Percentiles rank a stretch among this genome's conserved stretches.
Conservation (phyloP, 352 stramenopile species). For the Phytophthora multivora region DNA sequence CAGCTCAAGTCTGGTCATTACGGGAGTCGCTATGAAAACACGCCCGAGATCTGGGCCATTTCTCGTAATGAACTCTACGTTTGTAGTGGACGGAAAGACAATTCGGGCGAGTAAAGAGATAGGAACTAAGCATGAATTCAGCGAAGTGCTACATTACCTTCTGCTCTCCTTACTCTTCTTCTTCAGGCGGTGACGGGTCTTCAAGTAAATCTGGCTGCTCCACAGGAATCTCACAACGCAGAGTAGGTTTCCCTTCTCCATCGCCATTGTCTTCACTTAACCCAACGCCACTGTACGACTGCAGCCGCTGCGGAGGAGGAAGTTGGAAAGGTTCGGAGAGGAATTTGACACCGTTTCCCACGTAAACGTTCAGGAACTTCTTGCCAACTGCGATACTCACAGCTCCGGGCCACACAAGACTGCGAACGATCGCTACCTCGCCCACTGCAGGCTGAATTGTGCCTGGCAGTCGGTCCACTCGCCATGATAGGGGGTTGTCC, state of each 20-base stretch:
- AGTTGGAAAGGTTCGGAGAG: constrained; percentile 64
- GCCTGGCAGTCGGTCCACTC: constrained; percentile 69
- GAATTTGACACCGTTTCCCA: constrained; percentile 85
- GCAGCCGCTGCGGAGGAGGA: constrained; percentile 50
- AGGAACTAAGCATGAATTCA: constrained; percentile 10
- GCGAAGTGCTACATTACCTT: background rate
- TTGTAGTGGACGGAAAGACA: constrained; percentile 26
- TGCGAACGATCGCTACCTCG: constrained; percentile 73
- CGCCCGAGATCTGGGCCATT: constrained; percentile 47
- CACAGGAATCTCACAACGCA: constrained; percentile 61
- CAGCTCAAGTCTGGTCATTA: constrained; percentile 24
- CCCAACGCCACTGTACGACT: constrained; percentile 54
- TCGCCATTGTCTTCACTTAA: constrained; percentile 38
- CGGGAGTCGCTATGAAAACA: constrained; percentile 13
- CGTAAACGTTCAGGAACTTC: constrained; percentile 91
- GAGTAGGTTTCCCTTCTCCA: constrained; percentile 39
- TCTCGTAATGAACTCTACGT: constrained; percentile 45
- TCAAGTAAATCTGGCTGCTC: constrained; percentile 83
- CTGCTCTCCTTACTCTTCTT: constrained; percentile 46
- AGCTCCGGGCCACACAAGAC: constrained; percentile 85
- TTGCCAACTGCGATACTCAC: constrained; percentile 86
- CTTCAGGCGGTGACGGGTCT: constrained; percentile 69
- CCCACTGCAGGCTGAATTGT: constrained; percentile 66
- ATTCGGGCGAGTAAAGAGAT: background rate
- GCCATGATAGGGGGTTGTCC: constrained; percentile 73